Base-by-base conservation (phyloP, 208 protist species). In the Entamoeba moshkovskii region DNA sequence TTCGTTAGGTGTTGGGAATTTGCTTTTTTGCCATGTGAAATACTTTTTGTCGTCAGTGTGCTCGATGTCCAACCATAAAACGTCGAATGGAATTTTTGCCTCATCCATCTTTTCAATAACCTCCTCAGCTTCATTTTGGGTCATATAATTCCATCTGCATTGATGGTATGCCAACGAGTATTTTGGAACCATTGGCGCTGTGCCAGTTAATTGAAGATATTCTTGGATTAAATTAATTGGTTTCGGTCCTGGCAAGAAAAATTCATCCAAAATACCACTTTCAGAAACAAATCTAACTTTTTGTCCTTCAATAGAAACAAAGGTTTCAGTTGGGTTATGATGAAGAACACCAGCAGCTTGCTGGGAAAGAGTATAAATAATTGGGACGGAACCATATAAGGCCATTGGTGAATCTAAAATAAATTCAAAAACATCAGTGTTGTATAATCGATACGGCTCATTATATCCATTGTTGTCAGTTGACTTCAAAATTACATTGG, bases 11-110 rank as follows among this genome's bases (percentile, higher is more conserved):
- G 44, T 22, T n/a, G 94, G 94, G 16, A 93, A 94, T 59, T 66
- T 2, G 1, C 1, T 33, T 91, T 15, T 1, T 16, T 94, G 25
- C 46, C 46, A 94, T 29, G 94, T 94, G 5, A 94, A 94, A 91
- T 94, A 94, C 42, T 59, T 45, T n/a, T 94, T 94, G 15, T 45
- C 92, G 11, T 94, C 33, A 33, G 91, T 94, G 38, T 93, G 92
- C 29, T 94, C 91, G 5, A 93, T 94, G 66, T 94, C 91, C 1
- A 94, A 33, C 92, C 92, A 93, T 46, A 94, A 38, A 1, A 92
- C 29, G 45, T 94, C 94, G 29, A 93, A 93, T 46, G 94, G 94
- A 38, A 93, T 46, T 4, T 48, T 33, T 16, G 11, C 11, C 16
- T 93, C 42, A 46, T 93, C 94, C 66, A 94, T 59, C 33, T 93